Conservation (phyloP, 2,329 filamentous ascomycete genomes). For the Myriosclerotinia duriaeana region DNA sequence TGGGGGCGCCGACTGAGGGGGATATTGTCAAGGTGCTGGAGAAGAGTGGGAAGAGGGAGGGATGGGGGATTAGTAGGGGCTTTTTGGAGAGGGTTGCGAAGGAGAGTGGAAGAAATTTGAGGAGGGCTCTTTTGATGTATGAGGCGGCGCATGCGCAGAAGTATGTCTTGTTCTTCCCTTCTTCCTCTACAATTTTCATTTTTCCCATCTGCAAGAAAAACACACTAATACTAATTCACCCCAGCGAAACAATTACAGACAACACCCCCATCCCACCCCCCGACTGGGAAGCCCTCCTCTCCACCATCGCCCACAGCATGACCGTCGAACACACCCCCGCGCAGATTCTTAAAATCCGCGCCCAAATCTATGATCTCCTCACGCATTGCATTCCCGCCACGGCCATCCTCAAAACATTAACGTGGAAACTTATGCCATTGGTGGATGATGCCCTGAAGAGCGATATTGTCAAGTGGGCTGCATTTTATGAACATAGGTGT, state of each 20-base stretch:
- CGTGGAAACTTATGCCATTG: conserved; percentile 84
- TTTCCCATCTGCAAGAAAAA: neutral
- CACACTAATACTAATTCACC: conserved; percentile 1
- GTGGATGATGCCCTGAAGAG: conserved; percentile 88
- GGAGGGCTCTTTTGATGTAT: conserved; percentile 91
- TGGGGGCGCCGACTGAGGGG: conserved; percentile 80
- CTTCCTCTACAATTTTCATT: neutral
- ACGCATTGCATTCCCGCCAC: conserved; percentile 97
- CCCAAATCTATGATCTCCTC: conserved; percentile 94
- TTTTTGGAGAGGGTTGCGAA: conserved; percentile 83
- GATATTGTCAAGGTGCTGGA: conserved; percentile 82
- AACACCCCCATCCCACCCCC: conserved; percentile 87
- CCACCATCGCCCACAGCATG: conserved; percentile 88
- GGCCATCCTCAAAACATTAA: conserved; percentile 89
- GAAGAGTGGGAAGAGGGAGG: conserved; percentile 71
- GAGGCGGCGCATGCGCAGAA: conserved; percentile 97
- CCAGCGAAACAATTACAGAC: conserved; percentile 85
- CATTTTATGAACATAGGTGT: conserved; percentile 95
- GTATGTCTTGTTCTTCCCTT: conserved; percentile 52
- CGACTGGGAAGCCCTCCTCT: conserved; percentile 93
- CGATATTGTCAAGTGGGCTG: conserved; percentile 92
- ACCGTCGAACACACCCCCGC: conserved; percentile 90
- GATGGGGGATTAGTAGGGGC: conserved; percentile 72
- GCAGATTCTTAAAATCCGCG: conserved; percentile 80
- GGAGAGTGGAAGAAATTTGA: conserved; percentile 87